phyloP scores from a whole-genome alignment of 2,329 filamentous ascomycete species.

The Neoscytalidium dimidiatum region DNA sequence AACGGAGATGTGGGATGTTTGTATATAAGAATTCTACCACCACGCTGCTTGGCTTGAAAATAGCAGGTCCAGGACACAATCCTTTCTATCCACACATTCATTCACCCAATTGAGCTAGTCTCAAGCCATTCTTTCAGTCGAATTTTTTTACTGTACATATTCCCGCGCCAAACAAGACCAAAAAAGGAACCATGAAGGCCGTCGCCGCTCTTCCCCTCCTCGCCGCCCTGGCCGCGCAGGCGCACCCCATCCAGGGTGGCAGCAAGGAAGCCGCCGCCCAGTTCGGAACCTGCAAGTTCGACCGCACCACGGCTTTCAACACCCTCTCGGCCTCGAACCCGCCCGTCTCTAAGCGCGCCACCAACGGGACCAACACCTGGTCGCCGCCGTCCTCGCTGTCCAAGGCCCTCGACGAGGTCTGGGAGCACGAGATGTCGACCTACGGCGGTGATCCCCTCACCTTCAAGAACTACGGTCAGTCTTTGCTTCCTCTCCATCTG shows the following conservation, averaged over 20 bases:
- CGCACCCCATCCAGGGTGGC: constrained; percentile 25
- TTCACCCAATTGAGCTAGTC: not conserved
- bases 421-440: constrained; percentile 28
- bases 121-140: constrained; percentile 8
- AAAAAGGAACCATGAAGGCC: constrained; percentile 1
- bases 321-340: not conserved
- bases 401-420: constrained; percentile 27
- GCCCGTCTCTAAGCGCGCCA: constrained; percentile 22
- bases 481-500: not conserved
- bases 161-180: not conserved
- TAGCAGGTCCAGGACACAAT: constrained; percentile 1
- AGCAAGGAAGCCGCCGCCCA: constrained; percentile 21
- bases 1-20: not conserved
- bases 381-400: constrained; percentile 29
- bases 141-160: not conserved
- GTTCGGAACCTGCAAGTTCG: not conserved
- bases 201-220: not conserved
- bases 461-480: constrained; percentile 32
- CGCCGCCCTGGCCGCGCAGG: constrained; percentile 19
- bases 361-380: constrained; percentile 22
- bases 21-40: not conserved
- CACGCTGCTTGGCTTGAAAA: not conserved
- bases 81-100: not conserved
- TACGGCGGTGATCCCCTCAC: constrained; percentile 27
- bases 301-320: not conserved